Base-by-base conservation (phyloP, 2,329 filamentous ascomycete genomes). In the Didymella arachidicola region DNA sequence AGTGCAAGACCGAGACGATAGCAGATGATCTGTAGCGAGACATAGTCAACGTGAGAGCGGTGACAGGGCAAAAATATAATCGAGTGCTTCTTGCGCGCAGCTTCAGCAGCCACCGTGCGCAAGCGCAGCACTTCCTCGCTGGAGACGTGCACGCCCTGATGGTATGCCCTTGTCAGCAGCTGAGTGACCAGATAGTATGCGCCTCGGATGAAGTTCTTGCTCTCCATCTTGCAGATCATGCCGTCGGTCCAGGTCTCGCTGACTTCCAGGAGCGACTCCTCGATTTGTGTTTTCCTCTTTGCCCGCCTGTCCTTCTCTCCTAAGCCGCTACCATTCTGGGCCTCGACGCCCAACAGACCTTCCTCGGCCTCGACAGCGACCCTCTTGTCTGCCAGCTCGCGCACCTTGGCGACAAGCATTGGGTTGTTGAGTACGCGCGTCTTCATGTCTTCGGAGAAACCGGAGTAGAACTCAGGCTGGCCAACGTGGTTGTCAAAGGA, bases 211-310 rank as follows among this genome's bases (percentile, higher is more conserved):
- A 98, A 98, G 2, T 86, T 82, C 74, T 93, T 96, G 82, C 90
- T 96, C 78, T 99, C 95, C 84, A 98, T 94, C 79, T 99, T 99
- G 85, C 94, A 98, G 62, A 99, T 97, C 95, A 99, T 98, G 63
- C 89, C 87, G 72, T 97, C 92, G 25, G 93, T 92, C 85, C 95
- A 89, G 65, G 89, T 88, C 63, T 95, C 92, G 4, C 92, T 90
- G 4, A 97, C 89, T 72, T 97, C 88, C 53, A 87, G 84, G 44
- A 99, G 80, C 57, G 89, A 89, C 36, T 83, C 82, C 71, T 93
- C 88, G 55, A 98, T 86, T 68, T 90, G 87, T 50, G 87, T 84
- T 50, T 95, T 82, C 60, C 87, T 87, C 48, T 82, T 82, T 69
- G 89, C 85, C 50, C 62, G 72, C 54, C 53, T 60, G 92, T 85